Percentiles rank a stretch among this genome's conserved stretches.
phyloP scores from a whole-genome alignment of 1,284 basidiomycete genomes.

The Sporisorium exsertum region DNA sequence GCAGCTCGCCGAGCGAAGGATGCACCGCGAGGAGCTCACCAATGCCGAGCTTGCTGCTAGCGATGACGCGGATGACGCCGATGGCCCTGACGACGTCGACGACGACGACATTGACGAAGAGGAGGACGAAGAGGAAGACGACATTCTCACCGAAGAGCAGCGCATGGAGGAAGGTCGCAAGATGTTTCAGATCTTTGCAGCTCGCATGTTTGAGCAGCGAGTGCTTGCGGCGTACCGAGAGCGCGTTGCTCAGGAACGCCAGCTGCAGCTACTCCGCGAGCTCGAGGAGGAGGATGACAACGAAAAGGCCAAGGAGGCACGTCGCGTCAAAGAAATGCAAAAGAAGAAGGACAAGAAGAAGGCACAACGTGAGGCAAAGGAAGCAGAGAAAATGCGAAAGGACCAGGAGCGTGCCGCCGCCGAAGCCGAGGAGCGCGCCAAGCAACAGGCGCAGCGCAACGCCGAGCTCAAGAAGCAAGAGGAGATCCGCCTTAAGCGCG shows the following conservation, averaged over 20 bases:
- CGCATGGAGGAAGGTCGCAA: constrained; percentile 98
- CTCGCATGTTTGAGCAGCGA: constrained; percentile 98
- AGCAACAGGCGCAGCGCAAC: constrained; percentile 75
- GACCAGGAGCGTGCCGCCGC: constrained; percentile 72
- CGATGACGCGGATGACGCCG: constrained; percentile 53
- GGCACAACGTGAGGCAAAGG: constrained; percentile 86
- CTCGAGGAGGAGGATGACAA: constrained; percentile 88
- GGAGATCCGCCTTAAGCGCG: constrained; percentile 76
- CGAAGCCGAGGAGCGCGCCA: constrained; percentile 75
- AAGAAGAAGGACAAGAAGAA: constrained; percentile 98
- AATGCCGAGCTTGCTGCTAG: constrained; percentile 71
- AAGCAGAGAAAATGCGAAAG: constrained; percentile 83
- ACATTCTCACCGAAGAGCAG: constrained; percentile 75
- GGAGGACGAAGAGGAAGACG: constrained; percentile 72
- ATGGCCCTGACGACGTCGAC: constrained; percentile 59
- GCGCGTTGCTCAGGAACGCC: constrained; percentile 86
- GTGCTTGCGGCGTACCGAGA: constrained; percentile 92
- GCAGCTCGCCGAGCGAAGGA: constrained; percentile 91
- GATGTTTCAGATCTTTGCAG: constrained; percentile 99
- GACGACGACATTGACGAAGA: constrained; percentile 73
- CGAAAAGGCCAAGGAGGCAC: constrained; percentile 85
- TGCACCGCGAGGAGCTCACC: constrained; percentile 85
- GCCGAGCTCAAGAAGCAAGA: constrained; percentile 73
- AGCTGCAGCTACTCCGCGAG: constrained; percentile 85
- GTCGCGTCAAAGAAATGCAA: constrained; percentile 95